These are phyloP conservation scores for Crithidia brevicula DNA, from an alignment of 208 protist species.

Conservation along the genomic window DNA sequence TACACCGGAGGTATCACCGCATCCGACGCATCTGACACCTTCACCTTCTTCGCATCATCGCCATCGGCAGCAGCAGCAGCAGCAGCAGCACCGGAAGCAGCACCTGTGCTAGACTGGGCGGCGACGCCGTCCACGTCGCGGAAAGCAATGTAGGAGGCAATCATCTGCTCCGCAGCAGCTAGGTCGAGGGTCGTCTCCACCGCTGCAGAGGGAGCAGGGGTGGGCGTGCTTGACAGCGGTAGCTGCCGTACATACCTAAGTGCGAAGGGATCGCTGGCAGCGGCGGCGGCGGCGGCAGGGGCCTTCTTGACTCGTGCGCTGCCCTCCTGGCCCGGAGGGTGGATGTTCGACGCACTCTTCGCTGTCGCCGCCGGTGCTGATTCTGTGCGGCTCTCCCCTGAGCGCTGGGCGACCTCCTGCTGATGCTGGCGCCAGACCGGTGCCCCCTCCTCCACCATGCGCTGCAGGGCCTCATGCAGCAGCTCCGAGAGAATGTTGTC, in stretches of 20 bases:
- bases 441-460: slow-evolving; percentile 69
- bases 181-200: background rate
- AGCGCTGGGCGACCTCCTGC: slow-evolving; percentile 30
- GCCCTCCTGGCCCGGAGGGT: too few species aligned
- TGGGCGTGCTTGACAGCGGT: slow-evolving; percentile 5
- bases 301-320: background rate
- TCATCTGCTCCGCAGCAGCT: slow-evolving; percentile 17
- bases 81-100: background rate
- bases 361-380: background rate
- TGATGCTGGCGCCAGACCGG: slow-evolving; percentile 64
- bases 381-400: background rate
- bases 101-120: background rate
- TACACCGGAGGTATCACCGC: background rate
- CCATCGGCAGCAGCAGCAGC: too few species aligned
- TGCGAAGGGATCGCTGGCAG: background rate
- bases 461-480: slow-evolving; percentile 70
- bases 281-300: too few species aligned
- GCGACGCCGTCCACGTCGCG: slow-evolving; percentile 7
- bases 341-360: too few species aligned
- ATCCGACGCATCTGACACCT: background rate
- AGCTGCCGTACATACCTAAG: slow-evolving; percentile 9
- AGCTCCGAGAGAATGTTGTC: slow-evolving; percentile 78
- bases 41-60: too few species aligned
- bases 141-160: slow-evolving; percentile 29
- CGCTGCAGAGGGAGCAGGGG: background rate